Evolutionary conservation across 371 early-diverging fungal genomes (phyloP).

Genomic region (Choanephora cucurbitarum): DNA sequence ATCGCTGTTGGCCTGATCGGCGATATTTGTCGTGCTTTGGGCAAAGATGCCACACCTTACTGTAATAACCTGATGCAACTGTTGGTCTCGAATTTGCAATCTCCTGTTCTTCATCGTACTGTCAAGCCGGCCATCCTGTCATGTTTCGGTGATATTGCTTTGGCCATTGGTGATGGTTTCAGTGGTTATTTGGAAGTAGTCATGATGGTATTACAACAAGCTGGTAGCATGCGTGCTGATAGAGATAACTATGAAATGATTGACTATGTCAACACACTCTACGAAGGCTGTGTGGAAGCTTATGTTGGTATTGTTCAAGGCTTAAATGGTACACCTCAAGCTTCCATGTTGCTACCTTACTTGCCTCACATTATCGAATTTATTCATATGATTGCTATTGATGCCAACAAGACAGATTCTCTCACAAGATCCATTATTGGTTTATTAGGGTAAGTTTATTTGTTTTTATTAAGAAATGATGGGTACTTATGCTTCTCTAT

Average conservation of each 20-base stretch:
- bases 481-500: conserved; percentile 4
- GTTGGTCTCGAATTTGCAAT: conserved; percentile 75
- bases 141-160: conserved; percentile 97
- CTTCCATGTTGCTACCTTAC: conserved; percentile 60
- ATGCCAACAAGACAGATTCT: conserved; percentile 61
- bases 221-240: conserved; percentile 69
- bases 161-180: conserved; percentile 91
- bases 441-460: conserved; percentile 65
- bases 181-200: conserved; percentile 78
- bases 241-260: conserved; percentile 72
- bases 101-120: conserved; percentile 73
- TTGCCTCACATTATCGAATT: conserved; percentile 77
- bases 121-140: conserved; percentile 94
- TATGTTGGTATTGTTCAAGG: conserved; percentile 96
- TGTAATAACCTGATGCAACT: conserved; percentile 85
- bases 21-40: conserved; percentile 91
- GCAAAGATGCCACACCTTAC: conserved; percentile 68
- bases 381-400: conserved; percentile 63
- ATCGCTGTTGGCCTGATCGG: conserved; percentile 95
- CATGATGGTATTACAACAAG: conserved; percentile 87
- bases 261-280: conserved; percentile 83
- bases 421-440: conserved; percentile 79
- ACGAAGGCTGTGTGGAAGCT: conserved; percentile 91
- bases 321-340: conserved; percentile 63
- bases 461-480: background rate